These are phyloP conservation scores for Acrocalymma vagum DNA, from an alignment of 2,329 filamentous ascomycete genomes.

Conservation along the genomic window DNA sequence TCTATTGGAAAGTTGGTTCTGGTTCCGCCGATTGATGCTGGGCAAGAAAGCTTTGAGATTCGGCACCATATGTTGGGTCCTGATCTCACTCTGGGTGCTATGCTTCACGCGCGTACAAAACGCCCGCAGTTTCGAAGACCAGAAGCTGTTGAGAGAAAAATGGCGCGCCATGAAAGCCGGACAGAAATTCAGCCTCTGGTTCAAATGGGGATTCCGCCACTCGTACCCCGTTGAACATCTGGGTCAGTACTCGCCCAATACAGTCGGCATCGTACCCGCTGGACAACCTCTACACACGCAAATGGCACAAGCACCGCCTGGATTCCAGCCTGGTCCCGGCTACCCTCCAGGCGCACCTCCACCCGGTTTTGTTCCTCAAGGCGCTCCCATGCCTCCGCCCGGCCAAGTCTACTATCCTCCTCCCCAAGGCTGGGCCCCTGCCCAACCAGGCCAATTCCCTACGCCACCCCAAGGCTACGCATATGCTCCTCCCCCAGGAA, in stretches of 20 bases:
- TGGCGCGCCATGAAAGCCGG: slow-evolving; percentile 38
- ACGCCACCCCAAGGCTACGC: slow-evolving; percentile 27
- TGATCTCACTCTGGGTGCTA: slow-evolving; percentile 36
- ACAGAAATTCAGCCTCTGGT: slow-evolving; percentile 42
- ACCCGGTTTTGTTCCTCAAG: slow-evolving; percentile 9
- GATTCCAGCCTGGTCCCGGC: slow-evolving; percentile 9
- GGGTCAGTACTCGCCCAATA: slow-evolving; percentile 37
- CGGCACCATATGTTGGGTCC: slow-evolving; percentile 42
- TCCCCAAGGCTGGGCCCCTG: slow-evolving; percentile 27
- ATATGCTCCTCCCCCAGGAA: slow-evolving; percentile 17
- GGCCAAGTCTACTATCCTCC: slow-evolving; percentile 30
- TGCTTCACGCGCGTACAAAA: slow-evolving; percentile 45
- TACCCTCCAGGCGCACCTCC: slow-evolving; percentile 12
- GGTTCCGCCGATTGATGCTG: slow-evolving; percentile 45
- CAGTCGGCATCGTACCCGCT: slow-evolving; percentile 37
- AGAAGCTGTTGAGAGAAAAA: slow-evolving; percentile 35
- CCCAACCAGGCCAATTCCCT: slow-evolving; percentile 24
- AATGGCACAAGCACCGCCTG: slow-evolving; percentile 28
- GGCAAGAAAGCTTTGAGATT: slow-evolving; percentile 38
- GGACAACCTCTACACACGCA: slow-evolving; percentile 31
- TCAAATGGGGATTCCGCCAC: slow-evolving; percentile 40
- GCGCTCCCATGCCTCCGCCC: slow-evolving; percentile 11
- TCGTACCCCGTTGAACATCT: slow-evolving; percentile 38
- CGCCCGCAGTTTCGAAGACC: slow-evolving; percentile 37
- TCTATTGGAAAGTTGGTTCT: slow-evolving; percentile 41